These are phyloP conservation scores for Plasmodium fragile DNA, from an alignment of 169 alveolate genomes.

Conservation along the genomic window DNA sequence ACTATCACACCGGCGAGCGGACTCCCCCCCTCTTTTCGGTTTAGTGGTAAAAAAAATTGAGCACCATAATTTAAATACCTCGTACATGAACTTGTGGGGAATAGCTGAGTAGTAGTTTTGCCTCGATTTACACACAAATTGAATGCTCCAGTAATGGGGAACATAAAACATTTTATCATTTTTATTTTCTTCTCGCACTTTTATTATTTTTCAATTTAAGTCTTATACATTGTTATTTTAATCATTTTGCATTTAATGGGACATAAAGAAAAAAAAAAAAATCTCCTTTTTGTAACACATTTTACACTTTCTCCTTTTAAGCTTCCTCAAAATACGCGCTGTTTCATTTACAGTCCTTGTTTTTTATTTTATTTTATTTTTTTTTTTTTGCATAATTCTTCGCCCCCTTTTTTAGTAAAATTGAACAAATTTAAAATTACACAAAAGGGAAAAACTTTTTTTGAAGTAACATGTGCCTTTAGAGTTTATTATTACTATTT, in stretches of 20 bases:
- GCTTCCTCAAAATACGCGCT: not conserved
- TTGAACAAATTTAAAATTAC: not conserved
- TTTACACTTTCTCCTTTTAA: not conserved
- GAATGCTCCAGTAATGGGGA: not conserved
- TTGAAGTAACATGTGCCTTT: not conserved
- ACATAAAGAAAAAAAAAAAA: not conserved
- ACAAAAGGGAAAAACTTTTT: not conserved
- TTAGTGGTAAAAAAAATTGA: not conserved
- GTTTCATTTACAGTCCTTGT: not conserved
- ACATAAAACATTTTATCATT: not conserved
- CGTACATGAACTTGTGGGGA: not conserved
- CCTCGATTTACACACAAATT: not conserved
- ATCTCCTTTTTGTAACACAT: not conserved
- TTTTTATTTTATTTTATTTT: not conserved
- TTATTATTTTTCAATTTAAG: not conserved
- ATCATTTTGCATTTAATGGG: conserved; percentile 1
- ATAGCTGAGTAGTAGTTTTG: not conserved
- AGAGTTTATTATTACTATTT: not conserved
- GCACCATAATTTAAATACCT: not conserved
- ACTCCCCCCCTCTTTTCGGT: not conserved
- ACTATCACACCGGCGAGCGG: not conserved
- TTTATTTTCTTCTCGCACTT: not conserved
- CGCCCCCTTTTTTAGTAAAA: not conserved
- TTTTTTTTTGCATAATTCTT: not conserved
- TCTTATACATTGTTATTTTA: not conserved